A percentile compares a stretch with the other conserved stretches of the same genome.
phyloP scores from a whole-genome alignment of 2,329 filamentous ascomycete species.

The Aspergillus sp. region DNA sequence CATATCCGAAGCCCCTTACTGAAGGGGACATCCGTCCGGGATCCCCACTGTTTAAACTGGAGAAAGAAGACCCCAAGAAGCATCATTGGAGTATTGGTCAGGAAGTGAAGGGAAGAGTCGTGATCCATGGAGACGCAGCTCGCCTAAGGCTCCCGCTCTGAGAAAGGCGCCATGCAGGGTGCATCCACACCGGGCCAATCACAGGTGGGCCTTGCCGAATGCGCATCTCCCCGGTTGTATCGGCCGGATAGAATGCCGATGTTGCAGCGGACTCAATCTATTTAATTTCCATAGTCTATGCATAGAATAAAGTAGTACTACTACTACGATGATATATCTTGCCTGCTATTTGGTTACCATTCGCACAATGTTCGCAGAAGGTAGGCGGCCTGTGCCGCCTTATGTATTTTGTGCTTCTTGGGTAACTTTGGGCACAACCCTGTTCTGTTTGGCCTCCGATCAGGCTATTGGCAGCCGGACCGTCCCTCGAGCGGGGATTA shows the following conservation, averaged over 20 bases:
- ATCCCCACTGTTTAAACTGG: neutral
- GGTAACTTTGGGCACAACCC: neutral
- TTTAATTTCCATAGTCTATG: too few relatives aligned
- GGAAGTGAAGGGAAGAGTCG: neutral
- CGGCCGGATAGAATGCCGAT: neutral
- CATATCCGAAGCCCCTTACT: neutral
- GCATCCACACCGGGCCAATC: slow-evolving; percentile 32
- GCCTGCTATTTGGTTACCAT: too few relatives aligned
- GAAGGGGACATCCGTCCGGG: neutral
- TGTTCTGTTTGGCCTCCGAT: neutral
- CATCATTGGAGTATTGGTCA: slow-evolving; percentile 7
- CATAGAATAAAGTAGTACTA: too few relatives aligned
- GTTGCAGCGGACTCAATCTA: neutral
- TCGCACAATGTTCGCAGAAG: too few relatives aligned
- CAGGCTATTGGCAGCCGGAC: neutral
- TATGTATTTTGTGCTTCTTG: neutral
- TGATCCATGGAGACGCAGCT: slow-evolving; percentile 20
- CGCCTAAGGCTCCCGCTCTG: slow-evolving; percentile 42
- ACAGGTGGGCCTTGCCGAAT: slow-evolving; percentile 36
- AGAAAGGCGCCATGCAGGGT: slow-evolving; percentile 35
- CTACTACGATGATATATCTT: too few relatives aligned
- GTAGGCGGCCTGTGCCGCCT: too few relatives aligned
- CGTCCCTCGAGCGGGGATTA: neutral
- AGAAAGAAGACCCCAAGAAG: neutral
- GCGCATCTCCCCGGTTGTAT: neutral